phyloP scores from a whole-genome alignment of 495 filamentous ascomycete species.

The Daldinia concentrica region DNA sequence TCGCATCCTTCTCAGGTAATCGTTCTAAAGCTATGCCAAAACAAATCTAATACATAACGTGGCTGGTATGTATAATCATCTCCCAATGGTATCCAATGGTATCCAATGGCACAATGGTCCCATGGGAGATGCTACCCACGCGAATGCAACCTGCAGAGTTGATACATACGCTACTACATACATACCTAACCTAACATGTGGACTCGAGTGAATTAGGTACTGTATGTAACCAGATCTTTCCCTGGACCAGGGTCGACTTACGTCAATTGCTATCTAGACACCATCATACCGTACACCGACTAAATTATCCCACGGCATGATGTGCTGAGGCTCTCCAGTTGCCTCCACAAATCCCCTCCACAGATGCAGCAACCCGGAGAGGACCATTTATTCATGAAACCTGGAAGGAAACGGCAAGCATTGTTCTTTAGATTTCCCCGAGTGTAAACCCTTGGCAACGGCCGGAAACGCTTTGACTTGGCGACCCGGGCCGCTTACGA shows the following conservation, averaged over 20 bases:
- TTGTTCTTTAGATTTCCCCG: background rate
- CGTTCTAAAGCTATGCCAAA: constrained; percentile 7
- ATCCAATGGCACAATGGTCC: background rate
- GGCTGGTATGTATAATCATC: background rate
- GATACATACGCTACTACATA: background rate
- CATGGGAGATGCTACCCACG: background rate
- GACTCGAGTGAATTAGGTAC: background rate
- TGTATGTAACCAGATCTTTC: background rate
- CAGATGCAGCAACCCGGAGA: background rate
- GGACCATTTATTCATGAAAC: background rate
- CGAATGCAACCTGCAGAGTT: constrained; percentile 6
- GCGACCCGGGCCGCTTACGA: background rate
- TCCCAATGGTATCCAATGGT: background rate
- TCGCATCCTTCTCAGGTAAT: constrained; percentile 2
- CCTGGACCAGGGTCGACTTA: background rate
- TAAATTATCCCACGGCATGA: background rate
- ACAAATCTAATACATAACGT: background rate
- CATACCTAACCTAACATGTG: background rate
- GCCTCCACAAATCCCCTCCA: background rate
- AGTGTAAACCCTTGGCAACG: background rate
- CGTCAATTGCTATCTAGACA: background rate
- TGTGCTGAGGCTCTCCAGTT: constrained; percentile 2
- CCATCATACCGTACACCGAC: background rate
- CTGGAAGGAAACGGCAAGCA: background rate
- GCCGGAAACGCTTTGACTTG: background rate